phyloP scores from a whole-genome alignment of 1,139 yeast species.

The Geotrichum histeridarum region DNA sequence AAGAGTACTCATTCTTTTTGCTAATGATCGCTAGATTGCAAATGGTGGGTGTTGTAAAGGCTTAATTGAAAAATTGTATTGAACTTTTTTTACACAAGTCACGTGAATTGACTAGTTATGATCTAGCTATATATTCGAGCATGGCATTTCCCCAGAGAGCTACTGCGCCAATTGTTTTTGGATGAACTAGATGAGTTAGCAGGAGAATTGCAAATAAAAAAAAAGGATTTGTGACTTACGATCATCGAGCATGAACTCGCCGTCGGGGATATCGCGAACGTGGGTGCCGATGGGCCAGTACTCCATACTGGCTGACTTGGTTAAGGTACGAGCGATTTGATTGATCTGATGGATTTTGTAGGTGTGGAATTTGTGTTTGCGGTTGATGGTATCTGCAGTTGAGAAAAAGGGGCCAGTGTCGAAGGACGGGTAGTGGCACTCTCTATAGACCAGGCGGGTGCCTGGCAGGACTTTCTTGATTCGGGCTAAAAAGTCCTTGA shows the following conservation, averaged over 20 bases:
- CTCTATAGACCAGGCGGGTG: conserved; percentile 19
- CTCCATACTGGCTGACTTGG: conserved; percentile 2
- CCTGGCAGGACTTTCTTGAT: conserved; percentile 8
- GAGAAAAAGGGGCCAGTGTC: conserved; percentile 19
- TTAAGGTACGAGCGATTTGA: conserved; percentile 15
- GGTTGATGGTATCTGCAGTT: conserved; percentile 11
- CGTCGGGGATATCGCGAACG: conserved; percentile 20
- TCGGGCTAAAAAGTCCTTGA: conserved; percentile 10
- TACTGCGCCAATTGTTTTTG: conserved; percentile 19
- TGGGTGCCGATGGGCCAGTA: conserved; percentile 22
- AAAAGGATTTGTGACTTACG: not conserved
- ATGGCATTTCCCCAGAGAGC: conserved; percentile 22
- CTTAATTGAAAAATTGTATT: not conserved
- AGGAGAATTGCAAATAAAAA: not conserved
- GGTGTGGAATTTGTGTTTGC: conserved; percentile 17
- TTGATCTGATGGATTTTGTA: conserved; percentile 22
- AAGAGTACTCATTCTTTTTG: conserved; percentile 16
- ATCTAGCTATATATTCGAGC: conserved; percentile 20
- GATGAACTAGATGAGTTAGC: conserved; percentile 13
- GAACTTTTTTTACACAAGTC: not conserved
- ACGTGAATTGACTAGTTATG: conserved; percentile 8
- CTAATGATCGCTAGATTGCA: not conserved
- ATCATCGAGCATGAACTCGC: conserved; percentile 21
- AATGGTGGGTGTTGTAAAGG: too few relatives aligned
- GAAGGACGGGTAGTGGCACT: conserved; percentile 20